Evolutionary conservation across 352 stramenopile species (phyloP).

Genomic region (Phytophthora kernoviae): DNA sequence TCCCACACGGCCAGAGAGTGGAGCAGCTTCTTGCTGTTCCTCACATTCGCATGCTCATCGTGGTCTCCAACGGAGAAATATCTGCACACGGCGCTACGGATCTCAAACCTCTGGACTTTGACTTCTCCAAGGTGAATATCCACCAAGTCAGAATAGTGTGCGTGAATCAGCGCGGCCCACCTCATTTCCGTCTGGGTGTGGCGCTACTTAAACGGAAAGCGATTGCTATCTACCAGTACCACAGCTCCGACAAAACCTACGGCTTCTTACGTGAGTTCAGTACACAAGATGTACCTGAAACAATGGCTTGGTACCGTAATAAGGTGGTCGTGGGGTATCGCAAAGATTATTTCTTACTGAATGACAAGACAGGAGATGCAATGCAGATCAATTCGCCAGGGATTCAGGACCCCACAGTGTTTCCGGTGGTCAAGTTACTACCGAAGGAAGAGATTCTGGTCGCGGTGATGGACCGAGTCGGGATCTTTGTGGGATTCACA

Average conservation of each 20-base stretch:
- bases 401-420: slow-evolving; percentile 69
- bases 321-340: slow-evolving; percentile 83
- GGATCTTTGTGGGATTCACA: slow-evolving; percentile 81
- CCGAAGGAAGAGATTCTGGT: slow-evolving; percentile 87
- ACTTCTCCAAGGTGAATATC: slow-evolving; percentile 80
- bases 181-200: slow-evolving; percentile 83
- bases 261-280: slow-evolving; percentile 77
- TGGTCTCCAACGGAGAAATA: slow-evolving; percentile 76
- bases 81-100: slow-evolving; percentile 80
- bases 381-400: slow-evolving; percentile 71
- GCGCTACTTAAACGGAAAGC: slow-evolving; percentile 67
- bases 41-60: slow-evolving; percentile 89
- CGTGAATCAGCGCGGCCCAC: slow-evolving; percentile 84
- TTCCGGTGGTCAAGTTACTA: slow-evolving; percentile 79
- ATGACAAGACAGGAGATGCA: slow-evolving; percentile 82
- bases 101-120: slow-evolving; percentile 74
- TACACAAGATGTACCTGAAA: slow-evolving; percentile 75
- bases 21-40: slow-evolving; percentile 85
- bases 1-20: slow-evolving; percentile 72
- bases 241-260: slow-evolving; percentile 81
- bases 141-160: slow-evolving; percentile 75
- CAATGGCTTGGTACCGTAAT: slow-evolving; percentile 89
- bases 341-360: slow-evolving; percentile 81
- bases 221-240: slow-evolving; percentile 85
- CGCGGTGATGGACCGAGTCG: slow-evolving; percentile 82